Base-by-base conservation (phyloP, 192 early-diverging fungal species). In the Spizellomyces sp. region DNA sequence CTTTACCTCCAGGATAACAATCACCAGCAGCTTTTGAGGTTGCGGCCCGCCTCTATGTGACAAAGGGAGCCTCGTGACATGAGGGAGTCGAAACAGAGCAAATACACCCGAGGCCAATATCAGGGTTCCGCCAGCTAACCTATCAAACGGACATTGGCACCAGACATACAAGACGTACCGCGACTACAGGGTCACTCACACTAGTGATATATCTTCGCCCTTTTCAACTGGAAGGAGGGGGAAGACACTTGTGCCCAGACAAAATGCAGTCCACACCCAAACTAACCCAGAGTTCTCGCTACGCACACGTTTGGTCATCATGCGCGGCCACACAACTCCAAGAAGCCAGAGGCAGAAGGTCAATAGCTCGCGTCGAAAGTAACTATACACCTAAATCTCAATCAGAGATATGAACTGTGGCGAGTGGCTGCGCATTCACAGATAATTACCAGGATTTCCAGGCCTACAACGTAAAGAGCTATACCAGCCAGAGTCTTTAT, bases 171-270 rank as follows among this genome's bases (percentile, higher is more conserved):
- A 36, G 27, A 36, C 27, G 3, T 36, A 36, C 27, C 27, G 0
- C 27, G 27, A 36, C 27, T 36, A 36, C 27, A 36, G 27, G 1
- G 27, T 36, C 27, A 36, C 27, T 36, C 3, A 36, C 27, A 36
- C 27, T 36, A 19, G 42, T 41, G 21, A 61, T 19, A 61, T 71
- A 66, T 92, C 85, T 67, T 92, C 92, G 55, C 87, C 89, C 72
- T 87, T 90, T 64, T 96, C 96, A 12, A 96, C 94, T 0, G 94
- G 93, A 44, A 98, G 82, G 62, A 96, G 73, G 2, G 93, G 93
- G 74, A 98, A 98, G 14, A 92, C 76, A 66, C 93, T 91, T 1
- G 91, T 93, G 56, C 79, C 67, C 6, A 93, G 48, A 67, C 92
- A 94, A 15, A 82, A 79, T 0, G 82, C 56, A 5, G 80, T 73